Base-by-base conservation (phyloP, 208 protist genomes). In the Leishmania tropica region DNA sequence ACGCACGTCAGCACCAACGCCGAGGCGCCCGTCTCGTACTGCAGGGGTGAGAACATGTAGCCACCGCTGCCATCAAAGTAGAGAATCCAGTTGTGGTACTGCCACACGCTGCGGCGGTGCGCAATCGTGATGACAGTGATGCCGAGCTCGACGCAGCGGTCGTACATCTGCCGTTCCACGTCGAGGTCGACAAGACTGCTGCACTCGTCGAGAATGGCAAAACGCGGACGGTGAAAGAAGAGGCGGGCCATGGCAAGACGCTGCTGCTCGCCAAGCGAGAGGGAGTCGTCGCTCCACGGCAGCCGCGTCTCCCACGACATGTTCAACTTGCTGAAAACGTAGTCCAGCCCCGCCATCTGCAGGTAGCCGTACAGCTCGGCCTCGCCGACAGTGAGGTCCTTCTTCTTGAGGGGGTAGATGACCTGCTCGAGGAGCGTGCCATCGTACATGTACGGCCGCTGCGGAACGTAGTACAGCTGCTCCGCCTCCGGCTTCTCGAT, bases 201-300 rank as follows among this genome's bases (percentile, higher is more conserved):
- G 89, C 94, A 97, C 85, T 98, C 96, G 79, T 98, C 96, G 10
- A 98, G 85, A 78, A 98, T 97, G 56, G 96, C 96, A 79, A 95
- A 98, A 31, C 87, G 86, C 17, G 96, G 96, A 42, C 88, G 83
- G 85, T 98, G 96, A 78, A 93, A 97, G 73, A 97, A 97, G 17
- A 98, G 85, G 58, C 96, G 88, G 24, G 96, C 96, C 80, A 98
- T 94, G 31, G 94, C 94, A 28, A 98, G 86, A 56, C 93, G 85
- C 85, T 98, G 96, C 90, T 96, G 93, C 80, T 98, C 93, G 15
- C 94, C 96, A 19, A 92, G 73, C 11, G 94, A 96, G 47, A 97
- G 85, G n/a, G 40, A 58, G 53, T 78, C 87, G 75, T 93, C 90
- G 72, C 79, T 83, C 88, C 89, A 95, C 35, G 84, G 86, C 48